phyloP scores from a whole-genome alignment of 345 rosid species.

The Salix arbutifolia region DNA sequence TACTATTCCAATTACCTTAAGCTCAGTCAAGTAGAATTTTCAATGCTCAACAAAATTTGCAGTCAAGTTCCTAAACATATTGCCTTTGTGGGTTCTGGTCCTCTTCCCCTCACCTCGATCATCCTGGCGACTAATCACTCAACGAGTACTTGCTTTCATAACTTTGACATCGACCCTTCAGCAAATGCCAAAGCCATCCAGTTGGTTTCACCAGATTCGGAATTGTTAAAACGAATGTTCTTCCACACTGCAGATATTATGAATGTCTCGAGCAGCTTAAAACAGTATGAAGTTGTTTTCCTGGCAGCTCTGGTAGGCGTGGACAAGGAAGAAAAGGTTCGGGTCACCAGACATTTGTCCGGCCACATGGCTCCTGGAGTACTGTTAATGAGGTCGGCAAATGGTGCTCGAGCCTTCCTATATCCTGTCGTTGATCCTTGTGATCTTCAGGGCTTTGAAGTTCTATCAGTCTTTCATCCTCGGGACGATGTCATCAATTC shows the following conservation, averaged over 20 bases:
- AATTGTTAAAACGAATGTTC: conserved; percentile 21
- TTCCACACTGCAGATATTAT: conserved; percentile 21
- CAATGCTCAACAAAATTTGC: conserved; percentile 1
- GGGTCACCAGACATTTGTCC: conserved; percentile 10
- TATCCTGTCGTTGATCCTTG: conserved; percentile 17
- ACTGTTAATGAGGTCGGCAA: conserved; percentile 18
- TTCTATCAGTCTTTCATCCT: conserved; percentile 27
- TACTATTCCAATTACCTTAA: conserved; percentile 25
- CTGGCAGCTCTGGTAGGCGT: conserved; percentile 28
- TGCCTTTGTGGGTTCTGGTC: conserved; percentile 29
- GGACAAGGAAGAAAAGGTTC: conserved; percentile 19
- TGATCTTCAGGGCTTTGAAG: conserved; percentile 19
- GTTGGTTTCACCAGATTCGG: conserved; percentile 13
- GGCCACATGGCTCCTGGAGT: conserved; percentile 24
- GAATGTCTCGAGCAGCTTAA: conserved; percentile 6
- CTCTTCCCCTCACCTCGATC: conserved; percentile 28
- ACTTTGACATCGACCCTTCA: conserved; percentile 24
- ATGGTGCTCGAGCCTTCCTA: conserved; percentile 21
- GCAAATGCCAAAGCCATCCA: conserved; percentile 18
- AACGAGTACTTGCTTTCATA: conserved; percentile 14
- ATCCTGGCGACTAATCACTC: conserved; percentile 16
- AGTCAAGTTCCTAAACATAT: background rate
- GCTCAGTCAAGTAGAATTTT: conserved; percentile 15
- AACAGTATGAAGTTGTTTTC: conserved; percentile 9
- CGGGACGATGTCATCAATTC: conserved; percentile 22